Conservation (phyloP, 2,329 filamentous ascomycete species). For the Aspergillus quadrilineatus region DNA sequence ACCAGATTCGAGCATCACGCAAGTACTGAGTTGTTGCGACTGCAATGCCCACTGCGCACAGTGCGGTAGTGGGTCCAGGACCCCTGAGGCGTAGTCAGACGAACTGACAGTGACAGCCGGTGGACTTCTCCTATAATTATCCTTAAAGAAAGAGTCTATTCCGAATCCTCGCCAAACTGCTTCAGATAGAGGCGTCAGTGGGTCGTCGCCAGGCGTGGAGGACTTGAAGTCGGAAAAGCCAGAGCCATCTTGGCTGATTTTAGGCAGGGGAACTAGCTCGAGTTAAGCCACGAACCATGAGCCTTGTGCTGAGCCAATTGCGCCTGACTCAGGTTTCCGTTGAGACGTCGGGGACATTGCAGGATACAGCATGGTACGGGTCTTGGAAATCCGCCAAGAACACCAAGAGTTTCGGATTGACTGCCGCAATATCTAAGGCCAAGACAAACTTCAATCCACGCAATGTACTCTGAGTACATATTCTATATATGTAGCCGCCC, state of each 20-base stretch:
- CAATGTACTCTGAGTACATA: too few species aligned
- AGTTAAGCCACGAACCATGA: conserved; percentile 2
- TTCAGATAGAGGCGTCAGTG: conserved; percentile 2
- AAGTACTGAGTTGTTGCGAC: not conserved
- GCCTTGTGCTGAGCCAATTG: not conserved
- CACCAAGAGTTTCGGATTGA: conserved; percentile 11
- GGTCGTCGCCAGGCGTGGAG: not conserved
- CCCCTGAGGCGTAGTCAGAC: not conserved
- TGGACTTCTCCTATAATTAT: not conserved
- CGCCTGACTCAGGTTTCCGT: not conserved
- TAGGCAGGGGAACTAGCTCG: not conserved
- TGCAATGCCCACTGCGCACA: not conserved
- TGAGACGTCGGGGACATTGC: not conserved
- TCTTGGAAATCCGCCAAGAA: conserved; percentile 3
- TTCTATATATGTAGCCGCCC: not conserved
- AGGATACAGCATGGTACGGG: not conserved
- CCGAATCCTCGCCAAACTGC: not conserved
- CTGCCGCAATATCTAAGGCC: not conserved
- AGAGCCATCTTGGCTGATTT: not conserved
- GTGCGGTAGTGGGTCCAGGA: not conserved
- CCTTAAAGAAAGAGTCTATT: not conserved
- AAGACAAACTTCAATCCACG: not conserved
- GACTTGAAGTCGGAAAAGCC: not conserved
- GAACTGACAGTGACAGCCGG: not conserved
- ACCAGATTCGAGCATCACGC: too few species aligned